These are phyloP conservation scores for Scheffersomyces stipitis DNA, from an alignment of 805 yeast species.

Conservation along the genomic window DNA sequence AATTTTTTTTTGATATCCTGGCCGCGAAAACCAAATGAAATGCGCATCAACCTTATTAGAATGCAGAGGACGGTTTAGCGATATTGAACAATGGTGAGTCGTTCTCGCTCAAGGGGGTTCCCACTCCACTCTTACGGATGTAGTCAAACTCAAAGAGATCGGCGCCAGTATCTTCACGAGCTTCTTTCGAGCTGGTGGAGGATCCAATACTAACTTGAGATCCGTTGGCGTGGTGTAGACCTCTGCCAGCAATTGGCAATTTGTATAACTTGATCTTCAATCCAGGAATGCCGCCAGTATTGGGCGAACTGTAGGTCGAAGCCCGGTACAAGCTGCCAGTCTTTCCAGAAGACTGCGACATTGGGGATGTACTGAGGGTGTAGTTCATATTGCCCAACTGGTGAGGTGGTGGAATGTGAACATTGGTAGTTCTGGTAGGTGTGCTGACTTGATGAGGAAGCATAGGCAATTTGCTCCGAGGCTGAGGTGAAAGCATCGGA, in stretches of 20 bases:
- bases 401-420: conserved; percentile 12
- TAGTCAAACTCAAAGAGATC: conserved; percentile 25
- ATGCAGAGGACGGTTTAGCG: background rate
- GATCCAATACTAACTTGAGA: conserved; percentile 30
- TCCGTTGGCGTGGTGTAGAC: conserved; percentile 19
- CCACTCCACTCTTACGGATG: conserved; percentile 19
- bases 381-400: conserved; percentile 6
- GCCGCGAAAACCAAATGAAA: no score
- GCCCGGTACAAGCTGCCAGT: conserved; percentile 9
- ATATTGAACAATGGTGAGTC: conserved; percentile 16
- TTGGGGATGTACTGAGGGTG: conserved; percentile 2
- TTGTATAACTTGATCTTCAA: conserved; percentile 3
- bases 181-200: conserved; percentile 11
- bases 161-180: conserved; percentile 9
- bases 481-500: background rate
- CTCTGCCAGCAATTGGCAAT: conserved; percentile 5
- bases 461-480: background rate
- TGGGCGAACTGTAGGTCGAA: conserved; percentile 5
- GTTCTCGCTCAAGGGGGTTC: conserved; percentile 35
- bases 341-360: conserved; percentile 1
- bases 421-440: conserved; percentile 1
- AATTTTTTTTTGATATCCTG: no score
- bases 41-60: no score
- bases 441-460: conserved; percentile 4
- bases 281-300: conserved; percentile 4